A percentile compares a stretch with the other conserved stretches of the same genome.
Evolutionary conservation across 306 rosid genomes (phyloP).

Genomic region (Astragalus membranaceus): DNA sequence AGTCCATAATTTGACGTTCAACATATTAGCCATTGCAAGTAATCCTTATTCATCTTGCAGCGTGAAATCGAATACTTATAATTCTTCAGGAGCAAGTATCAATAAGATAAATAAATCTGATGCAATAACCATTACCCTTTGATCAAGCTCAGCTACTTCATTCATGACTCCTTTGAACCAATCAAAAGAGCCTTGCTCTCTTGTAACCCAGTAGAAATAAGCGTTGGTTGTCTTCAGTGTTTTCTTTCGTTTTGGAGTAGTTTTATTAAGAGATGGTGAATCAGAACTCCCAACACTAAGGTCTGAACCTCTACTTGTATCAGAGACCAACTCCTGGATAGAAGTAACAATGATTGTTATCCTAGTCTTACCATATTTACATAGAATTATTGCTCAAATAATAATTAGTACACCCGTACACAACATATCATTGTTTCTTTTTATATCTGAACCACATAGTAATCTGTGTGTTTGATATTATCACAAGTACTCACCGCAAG

Average conservation of each 20-base stretch:
- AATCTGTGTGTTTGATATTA: background rate
- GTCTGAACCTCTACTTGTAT: conserved; percentile 58
- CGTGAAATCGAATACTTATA: background rate
- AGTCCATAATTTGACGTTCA: conserved; percentile 26
- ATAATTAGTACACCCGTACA: background rate
- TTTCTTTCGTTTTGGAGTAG: conserved; percentile 59
- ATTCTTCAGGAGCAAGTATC: conserved; percentile 14
- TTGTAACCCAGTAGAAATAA: conserved; percentile 95
- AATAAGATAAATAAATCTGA: background rate
- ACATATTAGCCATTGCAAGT: conserved; percentile 16
- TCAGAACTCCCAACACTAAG: conserved; percentile 49
- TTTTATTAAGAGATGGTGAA: conserved; percentile 37
- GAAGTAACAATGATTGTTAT: conserved; percentile 6
- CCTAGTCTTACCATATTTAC: background rate
- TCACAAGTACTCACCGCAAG: conserved; percentile 68
- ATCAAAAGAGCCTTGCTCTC: conserved; percentile 99
- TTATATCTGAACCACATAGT: background rate
- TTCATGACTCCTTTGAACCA: conserved; percentile 99
- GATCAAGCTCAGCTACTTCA: conserved; percentile 93
- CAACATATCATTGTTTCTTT: background rate
- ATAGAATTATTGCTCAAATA: background rate
- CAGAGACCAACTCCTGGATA: conserved; percentile 62
- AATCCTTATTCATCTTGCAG: conserved; percentile 10
- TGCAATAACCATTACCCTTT: conserved; percentile 55
- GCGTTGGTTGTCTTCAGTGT: conserved; percentile 87